Base-by-base conservation (phyloP, 2,329 filamentous ascomycete genomes). In the Ascochyta clinopodiicola region DNA sequence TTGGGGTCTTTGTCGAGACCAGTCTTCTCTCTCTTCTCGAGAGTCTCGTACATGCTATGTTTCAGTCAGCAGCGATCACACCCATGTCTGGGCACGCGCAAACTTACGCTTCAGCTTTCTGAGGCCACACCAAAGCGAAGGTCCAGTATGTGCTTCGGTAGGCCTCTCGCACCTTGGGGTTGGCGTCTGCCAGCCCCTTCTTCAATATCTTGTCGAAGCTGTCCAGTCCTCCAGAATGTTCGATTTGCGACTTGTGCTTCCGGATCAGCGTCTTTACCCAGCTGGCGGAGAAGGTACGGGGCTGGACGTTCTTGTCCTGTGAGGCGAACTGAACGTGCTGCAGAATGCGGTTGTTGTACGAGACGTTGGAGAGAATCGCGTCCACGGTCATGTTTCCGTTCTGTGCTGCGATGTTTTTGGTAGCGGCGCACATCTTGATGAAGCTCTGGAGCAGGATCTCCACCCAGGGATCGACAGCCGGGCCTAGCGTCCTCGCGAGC, bases 261-360 rank as follows among this genome's bases (percentile, higher is more conserved):
- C 84, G 88, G 35, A 99, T 78, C 19, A 98, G 76, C 1, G 89
- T 96, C 75, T 88, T 90, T 27, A 98, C 78, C 95, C 95, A 99
- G 7, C 84, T 88, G 2, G 89, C 82, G 1, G 88, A 89, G 74
- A 88, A 96, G 1, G 86, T 85, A 58, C 95, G 87, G 15, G 93
- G 89, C 69, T 95, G 90, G 2, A 93, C 88, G 70, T 97, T 98
- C 80, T 97, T 98, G 79, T 99, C 94, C 72, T 96, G 89, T 59
- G 86, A 89, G 22, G 94, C 93, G 49, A 80, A 79, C 80, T 87
- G 90, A 43, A 98, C 81, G 68, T 98, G 94, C 73, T 96, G 90
- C 81, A 97, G 84, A 59, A 97, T 82, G 25, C 92, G 88, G 56
- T 82, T 80, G 59, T 84, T 93, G 77, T 94, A 98, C 0, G 92